Conservation (phyloP, 345 rosid genomes). For the Dipteronia sinensis region DNA sequence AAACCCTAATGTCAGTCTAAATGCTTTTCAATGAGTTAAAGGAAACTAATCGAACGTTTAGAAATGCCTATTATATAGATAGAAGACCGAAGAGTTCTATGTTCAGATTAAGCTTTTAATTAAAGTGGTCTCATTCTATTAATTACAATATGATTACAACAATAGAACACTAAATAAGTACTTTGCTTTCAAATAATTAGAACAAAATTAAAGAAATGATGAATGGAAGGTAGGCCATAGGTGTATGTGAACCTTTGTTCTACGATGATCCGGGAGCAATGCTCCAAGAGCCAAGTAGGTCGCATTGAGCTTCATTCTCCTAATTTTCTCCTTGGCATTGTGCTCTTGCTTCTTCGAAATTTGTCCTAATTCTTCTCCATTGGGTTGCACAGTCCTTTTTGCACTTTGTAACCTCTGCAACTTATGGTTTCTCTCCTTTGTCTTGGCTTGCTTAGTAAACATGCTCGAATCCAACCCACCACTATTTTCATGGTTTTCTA, state of each 20-base stretch:
- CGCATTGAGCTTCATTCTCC: constrained; percentile 38
- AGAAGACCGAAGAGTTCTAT: background rate
- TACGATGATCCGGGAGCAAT: constrained; percentile 33
- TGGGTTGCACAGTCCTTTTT: background rate
- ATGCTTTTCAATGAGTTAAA: too few species aligned
- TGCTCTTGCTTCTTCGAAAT: constrained; percentile 29
- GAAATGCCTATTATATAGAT: too few species aligned
- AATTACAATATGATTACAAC: too few species aligned
- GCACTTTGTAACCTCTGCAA: background rate
- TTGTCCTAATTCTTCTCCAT: too few species aligned
- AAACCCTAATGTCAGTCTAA: too few species aligned
- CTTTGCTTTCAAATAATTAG: too few species aligned
- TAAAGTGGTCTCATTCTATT: too few species aligned
- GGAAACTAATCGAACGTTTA: too few species aligned
- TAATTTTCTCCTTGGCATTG: constrained; percentile 44
- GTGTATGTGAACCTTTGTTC: constrained; percentile 28
- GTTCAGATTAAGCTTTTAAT: background rate
- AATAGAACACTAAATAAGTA: too few species aligned
- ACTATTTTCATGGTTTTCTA: background rate
- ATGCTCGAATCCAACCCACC: background rate
- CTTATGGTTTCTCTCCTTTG: background rate
- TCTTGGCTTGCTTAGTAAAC: background rate
- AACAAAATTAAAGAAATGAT: too few species aligned
- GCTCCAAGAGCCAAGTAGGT: constrained; percentile 36
- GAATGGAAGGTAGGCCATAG: too few species aligned